These are phyloP conservation scores for Fistulinella prunicolor DNA, from an alignment of 768 basidiomycete genomes.

Conservation along the genomic window DNA sequence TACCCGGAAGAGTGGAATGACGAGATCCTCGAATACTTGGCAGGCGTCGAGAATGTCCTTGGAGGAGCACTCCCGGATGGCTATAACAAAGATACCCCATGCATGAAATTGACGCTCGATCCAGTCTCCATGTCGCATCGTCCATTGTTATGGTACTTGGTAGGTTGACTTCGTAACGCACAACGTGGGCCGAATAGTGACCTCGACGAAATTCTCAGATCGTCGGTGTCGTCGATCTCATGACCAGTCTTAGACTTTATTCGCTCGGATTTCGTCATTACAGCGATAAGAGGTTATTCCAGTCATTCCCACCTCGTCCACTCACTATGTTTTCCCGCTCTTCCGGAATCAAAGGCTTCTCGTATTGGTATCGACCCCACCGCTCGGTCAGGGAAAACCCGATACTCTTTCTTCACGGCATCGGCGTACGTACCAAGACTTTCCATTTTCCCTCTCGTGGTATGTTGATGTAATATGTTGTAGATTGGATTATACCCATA, in stretches of 20 bases:
- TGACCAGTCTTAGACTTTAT: constrained; percentile 39
- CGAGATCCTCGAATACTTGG: constrained; percentile 50
- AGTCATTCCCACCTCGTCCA: constrained; percentile 53
- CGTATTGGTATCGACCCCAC: constrained; percentile 53
- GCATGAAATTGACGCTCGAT: constrained; percentile 55
- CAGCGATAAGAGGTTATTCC: constrained; percentile 33
- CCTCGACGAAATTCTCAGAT: constrained; percentile 40
- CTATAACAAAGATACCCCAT: constrained; percentile 35
- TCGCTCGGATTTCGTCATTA: constrained; percentile 55
- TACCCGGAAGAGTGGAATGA: constrained; percentile 41
- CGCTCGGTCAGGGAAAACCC: constrained; percentile 45
- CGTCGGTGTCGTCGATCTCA: constrained; percentile 48
- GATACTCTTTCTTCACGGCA: constrained; percentile 64
- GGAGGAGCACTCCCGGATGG: constrained; percentile 43
- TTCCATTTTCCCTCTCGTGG: neutral
- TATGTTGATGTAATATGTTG: constrained; percentile 2
- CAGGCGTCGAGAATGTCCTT: constrained; percentile 37
- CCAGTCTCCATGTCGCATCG: constrained; percentile 53
- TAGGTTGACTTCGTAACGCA: too few relatives aligned
- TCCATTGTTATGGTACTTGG: constrained; percentile 64
- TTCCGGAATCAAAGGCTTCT: constrained; percentile 34
- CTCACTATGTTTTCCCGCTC: constrained; percentile 42
- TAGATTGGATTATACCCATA: constrained; percentile 67
- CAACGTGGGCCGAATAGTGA: too few relatives aligned
- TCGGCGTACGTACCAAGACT: constrained; percentile 61